Evolutionary conservation across 257 asterid species (phyloP).

Genomic region (Verbena officinalis): DNA sequence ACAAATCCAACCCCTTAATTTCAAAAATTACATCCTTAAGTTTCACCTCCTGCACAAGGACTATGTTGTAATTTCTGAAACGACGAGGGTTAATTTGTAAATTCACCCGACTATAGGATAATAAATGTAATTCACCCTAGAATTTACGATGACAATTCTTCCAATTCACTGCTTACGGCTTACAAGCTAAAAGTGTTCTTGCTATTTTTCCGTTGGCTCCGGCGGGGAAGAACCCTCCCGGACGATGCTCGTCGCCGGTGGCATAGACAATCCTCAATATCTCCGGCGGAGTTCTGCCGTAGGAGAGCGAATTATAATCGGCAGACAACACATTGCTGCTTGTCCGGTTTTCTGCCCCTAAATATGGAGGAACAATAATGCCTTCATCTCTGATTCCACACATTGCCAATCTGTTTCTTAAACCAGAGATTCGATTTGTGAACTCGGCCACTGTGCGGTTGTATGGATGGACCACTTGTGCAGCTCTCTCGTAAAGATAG

Average conservation of each 20-base stretch:
- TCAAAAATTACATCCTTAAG: too few species aligned
- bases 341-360: constrained; percentile 43
- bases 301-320: constrained; percentile 43
- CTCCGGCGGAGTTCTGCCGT: constrained; percentile 40
- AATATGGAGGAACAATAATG: constrained; percentile 31
- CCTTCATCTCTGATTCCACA: constrained; percentile 58
- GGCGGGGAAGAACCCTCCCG: constrained; percentile 47
- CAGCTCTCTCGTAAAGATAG: constrained; percentile 42
- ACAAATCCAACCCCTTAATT: too few species aligned
- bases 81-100: too few species aligned
- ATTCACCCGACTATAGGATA: too few species aligned
- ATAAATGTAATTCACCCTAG: too few species aligned
- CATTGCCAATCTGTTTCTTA: constrained; percentile 42
- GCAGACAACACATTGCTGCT: constrained; percentile 48
- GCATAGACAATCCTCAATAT: constrained; percentile 39
- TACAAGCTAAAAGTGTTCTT: not conserved
- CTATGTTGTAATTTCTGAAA: too few species aligned
- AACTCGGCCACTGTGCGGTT: constrained; percentile 43
- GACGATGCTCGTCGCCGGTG: constrained; percentile 38
- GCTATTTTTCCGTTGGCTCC: constrained; percentile 60
- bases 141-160: too few species aligned
- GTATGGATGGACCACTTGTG: constrained; percentile 39
- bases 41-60: too few species aligned
- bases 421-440: constrained; percentile 37
- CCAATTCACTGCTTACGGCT: not conserved